Conservation (phyloP, 805 yeast genomes). For the Monosporozyma unispora region DNA sequence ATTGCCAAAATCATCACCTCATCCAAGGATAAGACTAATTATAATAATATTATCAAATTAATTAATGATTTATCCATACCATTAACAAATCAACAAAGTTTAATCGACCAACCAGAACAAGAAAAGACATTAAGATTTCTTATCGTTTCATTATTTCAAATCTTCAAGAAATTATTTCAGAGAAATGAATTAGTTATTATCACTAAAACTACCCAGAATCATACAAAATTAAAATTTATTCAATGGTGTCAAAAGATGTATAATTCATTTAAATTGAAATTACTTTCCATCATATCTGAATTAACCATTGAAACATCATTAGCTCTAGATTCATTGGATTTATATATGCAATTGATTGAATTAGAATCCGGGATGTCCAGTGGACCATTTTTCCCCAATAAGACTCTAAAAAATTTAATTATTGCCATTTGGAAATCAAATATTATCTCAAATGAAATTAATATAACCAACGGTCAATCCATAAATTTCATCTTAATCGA, state of each 20-base stretch:
- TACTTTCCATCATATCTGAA: conserved; percentile 37
- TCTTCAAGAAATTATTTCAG: conserved; percentile 26
- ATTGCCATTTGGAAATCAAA: conserved; percentile 30
- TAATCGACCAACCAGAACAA: too few relatives aligned
- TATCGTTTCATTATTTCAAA: conserved; percentile 25
- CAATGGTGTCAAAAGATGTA: conserved; percentile 59
- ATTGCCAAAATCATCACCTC: conserved; percentile 22
- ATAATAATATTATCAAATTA: conserved; percentile 26
- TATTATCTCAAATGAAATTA: conserved; percentile 29
- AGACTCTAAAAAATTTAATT: conserved; percentile 38
- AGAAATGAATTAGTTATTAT: conserved; percentile 25
- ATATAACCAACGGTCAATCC: conserved; percentile 36
- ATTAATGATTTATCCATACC: conserved; percentile 16
- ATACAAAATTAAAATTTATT: conserved; percentile 30
- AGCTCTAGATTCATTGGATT: conserved; percentile 46
- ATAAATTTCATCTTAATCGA: conserved; percentile 44
- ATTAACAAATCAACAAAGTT: too few relatives aligned
- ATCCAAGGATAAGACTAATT: conserved; percentile 23
- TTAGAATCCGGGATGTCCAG: conserved; percentile 47
- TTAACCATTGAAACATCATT: conserved; percentile 36
- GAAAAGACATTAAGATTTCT: conserved; percentile 23
- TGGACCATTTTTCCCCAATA: conserved; percentile 57
- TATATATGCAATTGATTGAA: conserved; percentile 45
- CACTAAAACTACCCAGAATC: conserved; percentile 17
- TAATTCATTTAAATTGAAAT: conserved; percentile 39